Percentiles rank a stretch among this genome's conserved stretches.
These are phyloP conservation scores for Cladophialophora immunda DNA, from an alignment of 2,329 filamentous ascomycete genomes.

Conservation along the genomic window DNA sequence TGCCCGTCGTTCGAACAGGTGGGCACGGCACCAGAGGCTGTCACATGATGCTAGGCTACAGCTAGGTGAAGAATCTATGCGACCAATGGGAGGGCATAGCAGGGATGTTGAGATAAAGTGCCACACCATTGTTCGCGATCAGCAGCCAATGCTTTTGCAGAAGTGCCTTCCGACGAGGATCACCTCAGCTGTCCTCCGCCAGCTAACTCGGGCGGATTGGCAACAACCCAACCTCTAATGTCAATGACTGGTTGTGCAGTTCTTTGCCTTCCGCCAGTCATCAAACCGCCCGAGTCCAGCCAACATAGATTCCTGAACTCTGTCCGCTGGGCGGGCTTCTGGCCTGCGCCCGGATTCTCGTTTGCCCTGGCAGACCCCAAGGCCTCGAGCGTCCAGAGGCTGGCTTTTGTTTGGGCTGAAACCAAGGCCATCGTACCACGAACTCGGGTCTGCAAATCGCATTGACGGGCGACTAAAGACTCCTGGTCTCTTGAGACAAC, in stretches of 20 bases:
- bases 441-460: slow-evolving; percentile 37
- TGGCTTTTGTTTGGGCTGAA: slow-evolving; percentile 25
- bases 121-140: slow-evolving; percentile 22
- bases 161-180: slow-evolving; percentile 37
- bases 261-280: slow-evolving; percentile 31
- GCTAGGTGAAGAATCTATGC: slow-evolving; percentile 5
- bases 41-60: slow-evolving; percentile 36
- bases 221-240: slow-evolving; percentile 25
- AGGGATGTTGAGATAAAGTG: slow-evolving; percentile 36
- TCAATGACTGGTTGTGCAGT: slow-evolving; percentile 39
- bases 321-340: slow-evolving; percentile 17
- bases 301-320: slow-evolving; percentile 18
- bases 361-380: not conserved
- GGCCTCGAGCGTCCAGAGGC: not conserved
- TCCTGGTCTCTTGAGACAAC: slow-evolving; percentile 32
- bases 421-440: slow-evolving; percentile 27
- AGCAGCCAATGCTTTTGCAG: slow-evolving; percentile 34
- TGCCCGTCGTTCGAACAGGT: not conserved
- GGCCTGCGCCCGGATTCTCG: not conserved
- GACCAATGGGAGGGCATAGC: slow-evolving; percentile 35
- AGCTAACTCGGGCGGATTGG: slow-evolving; percentile 38
- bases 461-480: slow-evolving; percentile 16
- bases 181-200: slow-evolving; percentile 35
- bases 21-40: slow-evolving; percentile 1
- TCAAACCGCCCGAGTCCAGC: slow-evolving; percentile 26